Evolutionary conservation across 1,139 yeast genomes (phyloP).

Genomic region (Kodamaea suecica): DNA sequence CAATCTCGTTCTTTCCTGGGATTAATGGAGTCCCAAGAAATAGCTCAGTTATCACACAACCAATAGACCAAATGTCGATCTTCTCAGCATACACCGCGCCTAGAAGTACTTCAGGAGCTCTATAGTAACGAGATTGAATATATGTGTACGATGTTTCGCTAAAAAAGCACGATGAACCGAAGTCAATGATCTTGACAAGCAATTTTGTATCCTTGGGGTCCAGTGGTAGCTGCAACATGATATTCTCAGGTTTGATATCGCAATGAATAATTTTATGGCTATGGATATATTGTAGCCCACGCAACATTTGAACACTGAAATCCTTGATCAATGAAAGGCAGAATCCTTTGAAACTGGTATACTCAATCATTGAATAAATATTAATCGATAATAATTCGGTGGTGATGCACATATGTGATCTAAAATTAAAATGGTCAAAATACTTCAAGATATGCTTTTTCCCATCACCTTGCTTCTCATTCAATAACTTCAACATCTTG

Average conservation of each 20-base stretch:
- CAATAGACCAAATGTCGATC: slow-evolving; percentile 29
- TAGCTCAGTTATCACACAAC: slow-evolving; percentile 24
- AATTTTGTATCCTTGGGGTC: slow-evolving; percentile 22
- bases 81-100: slow-evolving; percentile 69
- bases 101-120: slow-evolving; percentile 79
- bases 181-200: slow-evolving; percentile 57
- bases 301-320: slow-evolving; percentile 54
- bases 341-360: slow-evolving; percentile 60
- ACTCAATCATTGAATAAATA: slow-evolving; percentile 62
- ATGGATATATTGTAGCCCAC: slow-evolving; percentile 62
- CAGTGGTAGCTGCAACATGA: slow-evolving; percentile 47
- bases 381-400: slow-evolving; percentile 72
- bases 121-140: slow-evolving; percentile 61
- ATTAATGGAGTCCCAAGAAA: slow-evolving; percentile 22
- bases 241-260: slow-evolving; percentile 71
- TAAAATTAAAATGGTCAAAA: slow-evolving; percentile 69
- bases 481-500: slow-evolving; percentile 55
- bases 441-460: slow-evolving; percentile 44
- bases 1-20: slow-evolving; percentile 24
- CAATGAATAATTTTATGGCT: slow-evolving; percentile 64
- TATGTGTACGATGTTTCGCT: slow-evolving; percentile 53
- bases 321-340: slow-evolving; percentile 46
- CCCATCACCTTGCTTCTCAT: slow-evolving; percentile 9
- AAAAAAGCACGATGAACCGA: slow-evolving; percentile 56
- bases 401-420: slow-evolving; percentile 80